Percentiles rank a stretch among this genome's conserved stretches.
phyloP scores from a whole-genome alignment of 441 rosid species.

The Pelargonium exstipulatum region DNA sequence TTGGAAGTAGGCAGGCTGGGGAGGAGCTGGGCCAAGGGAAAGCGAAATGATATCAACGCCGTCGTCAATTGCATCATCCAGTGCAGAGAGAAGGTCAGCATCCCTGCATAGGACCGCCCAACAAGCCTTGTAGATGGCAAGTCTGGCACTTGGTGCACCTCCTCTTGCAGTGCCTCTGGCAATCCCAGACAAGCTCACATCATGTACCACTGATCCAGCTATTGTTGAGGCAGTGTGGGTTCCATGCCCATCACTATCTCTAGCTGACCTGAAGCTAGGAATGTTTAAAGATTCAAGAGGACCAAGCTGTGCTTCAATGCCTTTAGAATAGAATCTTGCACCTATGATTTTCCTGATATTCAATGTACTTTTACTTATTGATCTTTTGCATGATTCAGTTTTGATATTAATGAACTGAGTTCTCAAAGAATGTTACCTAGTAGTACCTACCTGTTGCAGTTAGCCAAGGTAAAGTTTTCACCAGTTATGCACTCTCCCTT shows the following conservation, averaged over 20 bases:
- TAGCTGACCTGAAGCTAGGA: constrained; percentile 4
- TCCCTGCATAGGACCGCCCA: constrained; percentile 16
- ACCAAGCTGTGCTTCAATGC: background rate
- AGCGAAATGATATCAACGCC: constrained; percentile 23
- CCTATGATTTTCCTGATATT: constrained; percentile 19
- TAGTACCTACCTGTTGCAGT: constrained; percentile 7
- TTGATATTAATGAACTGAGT: no score
- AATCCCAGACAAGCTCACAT: background rate
- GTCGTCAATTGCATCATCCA: constrained; percentile 16
- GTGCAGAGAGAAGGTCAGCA: constrained; percentile 19
- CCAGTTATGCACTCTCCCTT: constrained; percentile 12
- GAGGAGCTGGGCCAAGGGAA: constrained; percentile 10
- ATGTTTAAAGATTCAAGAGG: background rate
- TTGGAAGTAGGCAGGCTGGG: constrained; percentile 7
- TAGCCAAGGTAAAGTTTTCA: constrained; percentile 1
- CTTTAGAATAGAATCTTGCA: constrained; percentile 10
- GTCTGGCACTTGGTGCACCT: constrained; percentile 21
- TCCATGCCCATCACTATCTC: constrained; percentile 20
- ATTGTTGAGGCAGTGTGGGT: constrained; percentile 21
- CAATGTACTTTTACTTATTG: no score
- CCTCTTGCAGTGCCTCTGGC: constrained; percentile 7
- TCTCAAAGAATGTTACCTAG: no score
- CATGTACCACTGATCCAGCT: constrained; percentile 4
- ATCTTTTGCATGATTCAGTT: no score
- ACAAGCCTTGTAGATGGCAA: constrained; percentile 24